Conservation (phyloP, 2,329 filamentous ascomycete species). For the Diaporthe batatas region DNA sequence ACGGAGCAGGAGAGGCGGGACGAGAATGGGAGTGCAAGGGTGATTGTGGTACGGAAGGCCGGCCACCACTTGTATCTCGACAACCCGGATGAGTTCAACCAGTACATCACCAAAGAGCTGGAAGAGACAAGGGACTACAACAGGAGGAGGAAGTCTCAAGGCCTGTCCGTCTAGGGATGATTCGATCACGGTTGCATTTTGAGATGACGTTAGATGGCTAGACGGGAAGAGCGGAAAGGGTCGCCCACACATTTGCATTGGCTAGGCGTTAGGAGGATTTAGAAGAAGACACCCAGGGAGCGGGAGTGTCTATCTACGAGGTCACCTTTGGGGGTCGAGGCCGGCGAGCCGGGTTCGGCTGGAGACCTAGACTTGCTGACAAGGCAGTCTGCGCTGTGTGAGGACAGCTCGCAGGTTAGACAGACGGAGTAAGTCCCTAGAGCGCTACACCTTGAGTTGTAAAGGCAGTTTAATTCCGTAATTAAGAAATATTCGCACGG, state of each 20-base stretch:
- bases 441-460: conserved; percentile 7
- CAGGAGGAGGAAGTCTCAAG: conserved; percentile 40
- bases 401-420: background rate
- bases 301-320: background rate
- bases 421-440: conserved; percentile 17
- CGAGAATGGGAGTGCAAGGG: conserved; percentile 86
- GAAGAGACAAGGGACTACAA: conserved; percentile 59
- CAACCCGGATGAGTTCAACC: conserved; percentile 70
- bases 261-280: conserved; percentile 34
- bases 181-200: background rate
- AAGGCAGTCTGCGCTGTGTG: background rate
- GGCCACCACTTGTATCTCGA: conserved; percentile 73
- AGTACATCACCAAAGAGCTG: conserved; percentile 65
- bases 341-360: conserved; percentile 7
- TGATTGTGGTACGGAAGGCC: conserved; percentile 77
- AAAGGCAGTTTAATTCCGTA: conserved; percentile 9
- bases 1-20: conserved; percentile 75
- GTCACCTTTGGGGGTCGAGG: background rate
- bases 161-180: conserved; percentile 20
- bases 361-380: conserved; percentile 11
- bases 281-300: background rate
- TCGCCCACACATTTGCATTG: conserved; percentile 26
- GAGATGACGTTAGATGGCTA: background rate
- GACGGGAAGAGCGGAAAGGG: background rate
- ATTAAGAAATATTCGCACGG: background rate